Evolutionary conservation across 1,284 basidiomycete species (phyloP).

Genomic region (Boletus semigastroideus): DNA sequence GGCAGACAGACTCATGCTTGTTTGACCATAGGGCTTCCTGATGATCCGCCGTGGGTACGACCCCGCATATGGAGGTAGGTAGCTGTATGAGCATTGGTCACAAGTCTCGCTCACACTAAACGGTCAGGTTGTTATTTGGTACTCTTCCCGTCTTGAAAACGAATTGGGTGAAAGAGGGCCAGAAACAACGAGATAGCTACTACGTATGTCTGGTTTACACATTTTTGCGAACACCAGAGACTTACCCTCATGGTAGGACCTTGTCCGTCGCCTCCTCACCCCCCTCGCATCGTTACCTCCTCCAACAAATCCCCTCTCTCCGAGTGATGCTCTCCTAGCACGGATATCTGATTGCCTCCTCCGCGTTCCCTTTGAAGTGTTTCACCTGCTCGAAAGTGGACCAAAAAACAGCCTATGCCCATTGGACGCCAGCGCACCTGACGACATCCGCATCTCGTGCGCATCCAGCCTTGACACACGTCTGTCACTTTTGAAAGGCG

Average conservation of each 20-base stretch:
- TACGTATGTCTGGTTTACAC: constrained; percentile 50
- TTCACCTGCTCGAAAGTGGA: constrained; percentile 50
- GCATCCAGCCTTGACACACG: constrained; percentile 55
- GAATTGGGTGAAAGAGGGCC: constrained; percentile 55
- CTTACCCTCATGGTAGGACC: constrained; percentile 45
- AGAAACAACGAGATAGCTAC: constrained; percentile 64
- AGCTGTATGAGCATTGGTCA: neutral
- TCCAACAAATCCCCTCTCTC: constrained; percentile 43
- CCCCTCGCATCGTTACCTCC: constrained; percentile 51
- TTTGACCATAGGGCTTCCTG: constrained; percentile 56
- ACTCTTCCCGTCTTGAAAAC: constrained; percentile 56
- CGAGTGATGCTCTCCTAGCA: constrained; percentile 50
- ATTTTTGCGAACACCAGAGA: neutral
- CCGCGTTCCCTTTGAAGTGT: constrained; percentile 53
- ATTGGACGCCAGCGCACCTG: constrained; percentile 50
- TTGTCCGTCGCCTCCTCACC: constrained; percentile 59
- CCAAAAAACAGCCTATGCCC: constrained; percentile 50
- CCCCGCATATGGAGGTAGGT: constrained; percentile 73
- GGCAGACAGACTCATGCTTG: neutral
- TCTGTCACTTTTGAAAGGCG: constrained; percentile 44
- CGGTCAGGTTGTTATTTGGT: constrained; percentile 57
- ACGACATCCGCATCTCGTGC: constrained; percentile 48
- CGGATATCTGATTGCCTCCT: constrained; percentile 57
- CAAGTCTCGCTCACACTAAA: neutral
- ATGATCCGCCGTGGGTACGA: constrained; percentile 68